Base-by-base conservation (phyloP, 2,329 filamentous ascomycete species). In the Pseudopyrenochaeta lycopersici region DNA sequence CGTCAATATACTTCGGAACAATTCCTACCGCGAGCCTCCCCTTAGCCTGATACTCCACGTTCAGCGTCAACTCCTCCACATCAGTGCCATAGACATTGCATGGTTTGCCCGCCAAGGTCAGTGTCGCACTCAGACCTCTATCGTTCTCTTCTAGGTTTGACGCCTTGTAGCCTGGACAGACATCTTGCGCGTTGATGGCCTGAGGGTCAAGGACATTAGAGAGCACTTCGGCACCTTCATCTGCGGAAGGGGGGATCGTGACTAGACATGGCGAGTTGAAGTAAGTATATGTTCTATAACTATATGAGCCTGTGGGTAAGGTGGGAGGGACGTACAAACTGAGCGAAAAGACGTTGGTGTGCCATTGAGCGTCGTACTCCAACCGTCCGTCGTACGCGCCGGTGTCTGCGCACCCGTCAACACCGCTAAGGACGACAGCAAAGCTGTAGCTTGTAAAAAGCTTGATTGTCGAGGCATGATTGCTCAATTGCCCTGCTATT, bases 41-140 rank as follows among this genome's bases (percentile, higher is more conserved):
- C 14, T 77, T 75, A 4, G 84, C 82, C 68, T 91, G 86, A 61
- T 88, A 89, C 65, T 88, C 84, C 11, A 95, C 88, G 2, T 85
- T 82, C 29, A 96, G 77, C 31, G 81, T 83, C 43, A 96, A 78
- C 4, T 82, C 78, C 20, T 87, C 81, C 23, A 96, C 78, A 68
- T 96, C 92, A 7, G 82, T 88, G 0, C 92, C 91, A 60, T 94
- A 96, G 18, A 86, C 84, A 73, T 94, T 90, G 78, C 91, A 87
- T 27, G 84, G 70, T 18, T 77, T 61, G 2, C 84, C 85, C 32
- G 83, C 83, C 47, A 87, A 69, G 0, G 64, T 76, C 62, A 87
- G 66, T 4, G 75, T 79, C 7, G 84, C 85, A 2, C 77, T 81
- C 46, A 87, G 76, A 3, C 84, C 84, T 54, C 73, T 68, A 3